Conservation (phyloP, 306 rosid genomes). For the Castanea mollissima region DNA sequence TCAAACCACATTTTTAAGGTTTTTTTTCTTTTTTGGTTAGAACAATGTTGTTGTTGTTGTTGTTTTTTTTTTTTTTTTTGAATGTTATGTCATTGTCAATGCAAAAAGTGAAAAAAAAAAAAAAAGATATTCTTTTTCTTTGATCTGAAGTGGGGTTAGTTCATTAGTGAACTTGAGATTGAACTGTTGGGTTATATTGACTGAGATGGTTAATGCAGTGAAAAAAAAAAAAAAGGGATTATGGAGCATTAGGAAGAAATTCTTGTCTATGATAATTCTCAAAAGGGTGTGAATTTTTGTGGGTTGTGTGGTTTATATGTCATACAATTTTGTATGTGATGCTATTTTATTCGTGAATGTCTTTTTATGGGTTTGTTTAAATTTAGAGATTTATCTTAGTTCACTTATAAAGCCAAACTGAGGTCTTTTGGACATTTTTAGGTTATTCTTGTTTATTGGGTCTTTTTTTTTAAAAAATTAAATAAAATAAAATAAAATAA, state of each 20-base stretch:
- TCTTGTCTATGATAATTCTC: not conserved
- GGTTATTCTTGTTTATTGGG: not conserved
- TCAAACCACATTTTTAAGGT: not conserved
- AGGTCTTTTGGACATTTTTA: not conserved
- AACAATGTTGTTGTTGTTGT: no score
- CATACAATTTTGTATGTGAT: not conserved
- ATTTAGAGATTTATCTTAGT: not conserved
- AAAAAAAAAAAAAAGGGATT: not conserved
- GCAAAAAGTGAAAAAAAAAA: not conserved
- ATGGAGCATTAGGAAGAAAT: not conserved
- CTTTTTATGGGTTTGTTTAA: not conserved
- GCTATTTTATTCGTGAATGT: not conserved
- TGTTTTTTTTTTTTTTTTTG: not conserved
- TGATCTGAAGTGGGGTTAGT: slow-evolving; percentile 7
- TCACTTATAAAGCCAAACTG: not conserved
- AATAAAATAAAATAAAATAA: not conserved
- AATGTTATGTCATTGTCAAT: not conserved
- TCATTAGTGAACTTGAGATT: slow-evolving; percentile 10
- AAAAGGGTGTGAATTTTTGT: slow-evolving; percentile 1
- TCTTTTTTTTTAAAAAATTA: not conserved
- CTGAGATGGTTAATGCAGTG: slow-evolving; percentile 11
- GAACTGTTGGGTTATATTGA: not conserved
- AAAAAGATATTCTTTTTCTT: not conserved
- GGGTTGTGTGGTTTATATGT: not conserved
- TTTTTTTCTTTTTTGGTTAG: not conserved